These are phyloP conservation scores for Verruconis gallopava DNA, from an alignment of 2,329 filamentous ascomycete genomes.

Conservation along the genomic window DNA sequence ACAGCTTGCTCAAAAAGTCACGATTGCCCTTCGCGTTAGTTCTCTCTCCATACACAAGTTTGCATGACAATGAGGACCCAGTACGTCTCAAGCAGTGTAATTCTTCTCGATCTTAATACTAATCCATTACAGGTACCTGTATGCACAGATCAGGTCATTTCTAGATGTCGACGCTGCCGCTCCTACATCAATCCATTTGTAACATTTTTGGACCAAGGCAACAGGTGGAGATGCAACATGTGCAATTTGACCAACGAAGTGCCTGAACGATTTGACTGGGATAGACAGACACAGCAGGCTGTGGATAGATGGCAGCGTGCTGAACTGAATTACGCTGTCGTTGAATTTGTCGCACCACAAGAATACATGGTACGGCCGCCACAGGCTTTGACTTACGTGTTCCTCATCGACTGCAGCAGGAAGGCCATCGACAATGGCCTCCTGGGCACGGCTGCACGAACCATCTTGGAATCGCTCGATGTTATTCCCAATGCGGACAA, in stretches of 20 bases:
- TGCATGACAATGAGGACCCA: constrained; percentile 84
- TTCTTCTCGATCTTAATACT: neutral
- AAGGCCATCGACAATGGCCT: constrained; percentile 81
- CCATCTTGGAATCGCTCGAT: constrained; percentile 88
- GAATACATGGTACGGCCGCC: constrained; percentile 99
- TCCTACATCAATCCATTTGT: constrained; percentile 98
- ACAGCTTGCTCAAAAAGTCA: constrained; percentile 90
- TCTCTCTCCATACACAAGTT: constrained; percentile 86
- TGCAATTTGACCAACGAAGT: constrained; percentile 98
- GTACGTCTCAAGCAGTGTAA: constrained; percentile 16
- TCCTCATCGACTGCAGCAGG: constrained; percentile 90
- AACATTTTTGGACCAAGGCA: constrained; percentile 88
- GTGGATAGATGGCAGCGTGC: constrained; percentile 85
- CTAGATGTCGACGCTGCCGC: constrained; percentile 84
- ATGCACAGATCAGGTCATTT: constrained; percentile 93
- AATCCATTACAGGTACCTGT: constrained; percentile 47
- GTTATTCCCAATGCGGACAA: constrained; percentile 97
- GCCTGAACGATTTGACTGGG: constrained; percentile 98
- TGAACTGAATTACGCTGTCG: constrained; percentile 90
- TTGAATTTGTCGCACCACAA: constrained; percentile 94
- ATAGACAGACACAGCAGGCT: constrained; percentile 77
- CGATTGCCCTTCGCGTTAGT: constrained; percentile 90
- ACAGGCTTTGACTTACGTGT: constrained; percentile 88
- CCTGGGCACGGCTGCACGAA: constrained; percentile 80
- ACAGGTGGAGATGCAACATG: constrained; percentile 99